Conservation (phyloP, 2,329 filamentous ascomycete genomes). For the Beauveria australis region DNA sequence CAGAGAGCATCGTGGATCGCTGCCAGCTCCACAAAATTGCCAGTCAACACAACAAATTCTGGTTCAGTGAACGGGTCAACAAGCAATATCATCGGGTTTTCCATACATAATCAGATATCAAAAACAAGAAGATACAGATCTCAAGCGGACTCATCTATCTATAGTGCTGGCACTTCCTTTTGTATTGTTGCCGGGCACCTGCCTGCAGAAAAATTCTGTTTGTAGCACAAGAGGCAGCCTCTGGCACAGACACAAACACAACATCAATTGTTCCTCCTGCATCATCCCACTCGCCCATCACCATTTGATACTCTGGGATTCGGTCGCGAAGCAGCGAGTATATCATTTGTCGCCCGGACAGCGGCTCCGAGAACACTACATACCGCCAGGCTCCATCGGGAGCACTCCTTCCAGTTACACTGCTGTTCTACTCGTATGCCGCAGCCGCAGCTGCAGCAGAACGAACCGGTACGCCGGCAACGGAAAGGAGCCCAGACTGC, state of each 20-base stretch:
- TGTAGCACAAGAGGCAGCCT: conserved; percentile 1
- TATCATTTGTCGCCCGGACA: neutral
- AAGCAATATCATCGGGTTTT: neutral
- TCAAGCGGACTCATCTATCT: neutral
- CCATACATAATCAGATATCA: neutral
- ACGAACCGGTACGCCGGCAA: neutral
- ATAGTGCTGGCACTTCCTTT: neutral
- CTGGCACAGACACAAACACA: neutral
- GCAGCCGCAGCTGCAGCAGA: neutral
- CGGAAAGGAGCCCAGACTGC: neutral
- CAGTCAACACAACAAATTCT: neutral
- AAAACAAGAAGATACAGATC: neutral
- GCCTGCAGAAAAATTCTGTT: neutral
- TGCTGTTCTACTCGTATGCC: neutral
- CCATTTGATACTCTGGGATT: neutral
- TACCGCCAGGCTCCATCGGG: neutral
- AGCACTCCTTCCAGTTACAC: conserved; percentile 8
- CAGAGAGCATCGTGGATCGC: neutral
- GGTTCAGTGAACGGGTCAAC: neutral
- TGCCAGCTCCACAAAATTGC: conserved; percentile 1
- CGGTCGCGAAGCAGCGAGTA: neutral
- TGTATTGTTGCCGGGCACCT: neutral
- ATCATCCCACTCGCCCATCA: neutral
- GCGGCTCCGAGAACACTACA: neutral
- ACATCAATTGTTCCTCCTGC: neutral